phyloP scores from a whole-genome alignment of 208 protist genomes.

The Trypanosoma grayi region DNA sequence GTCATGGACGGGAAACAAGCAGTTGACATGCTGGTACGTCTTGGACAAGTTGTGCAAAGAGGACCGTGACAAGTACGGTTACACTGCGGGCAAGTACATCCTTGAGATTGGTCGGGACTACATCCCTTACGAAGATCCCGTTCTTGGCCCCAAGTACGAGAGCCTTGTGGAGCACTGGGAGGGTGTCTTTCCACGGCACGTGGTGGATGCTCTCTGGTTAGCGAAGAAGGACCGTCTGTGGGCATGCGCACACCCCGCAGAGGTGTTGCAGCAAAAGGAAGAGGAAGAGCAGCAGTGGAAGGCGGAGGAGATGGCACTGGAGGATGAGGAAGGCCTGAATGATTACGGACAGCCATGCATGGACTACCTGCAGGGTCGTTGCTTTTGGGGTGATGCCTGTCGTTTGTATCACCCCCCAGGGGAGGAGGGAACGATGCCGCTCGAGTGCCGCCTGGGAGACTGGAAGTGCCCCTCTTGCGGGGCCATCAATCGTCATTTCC shows the following conservation, averaged over 20 bases:
- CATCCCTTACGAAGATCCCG: constrained; percentile 86
- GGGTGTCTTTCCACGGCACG: constrained; percentile 80
- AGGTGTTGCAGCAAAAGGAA: constrained; percentile 57
- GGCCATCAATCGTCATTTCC: constrained; percentile 92
- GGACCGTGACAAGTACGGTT: constrained; percentile 81
- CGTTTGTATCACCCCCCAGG: constrained; percentile 82
- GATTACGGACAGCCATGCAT: constrained; percentile 91
- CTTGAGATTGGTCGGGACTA: constrained; percentile 85
- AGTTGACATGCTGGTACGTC: constrained; percentile 89
- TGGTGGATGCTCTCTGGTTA: constrained; percentile 85
- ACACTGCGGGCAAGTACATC: constrained; percentile 82
- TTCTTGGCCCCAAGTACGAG: constrained; percentile 79
- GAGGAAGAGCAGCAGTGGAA: constrained; percentile 83
- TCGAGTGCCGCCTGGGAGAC: constrained; percentile 86
- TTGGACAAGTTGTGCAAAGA: constrained; percentile 91
- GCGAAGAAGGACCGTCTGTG: constrained; percentile 87
- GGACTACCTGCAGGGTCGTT: constrained; percentile 89
- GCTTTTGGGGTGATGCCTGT: constrained; percentile 76
- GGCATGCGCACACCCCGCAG: constrained; percentile 68
- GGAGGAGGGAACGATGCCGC: constrained; percentile 82
- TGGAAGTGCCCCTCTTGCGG: constrained; percentile 90
- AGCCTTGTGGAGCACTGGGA: constrained; percentile 91
- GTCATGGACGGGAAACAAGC: constrained; percentile 76
- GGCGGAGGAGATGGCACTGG: constrained; percentile 58
- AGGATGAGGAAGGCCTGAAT: constrained; percentile 88